Evolutionary conservation across 2,329 filamentous ascomycete species (phyloP), one percentile per base, ranked within the genome.

Genomic region (Penicillium capsulatum): DNA sequence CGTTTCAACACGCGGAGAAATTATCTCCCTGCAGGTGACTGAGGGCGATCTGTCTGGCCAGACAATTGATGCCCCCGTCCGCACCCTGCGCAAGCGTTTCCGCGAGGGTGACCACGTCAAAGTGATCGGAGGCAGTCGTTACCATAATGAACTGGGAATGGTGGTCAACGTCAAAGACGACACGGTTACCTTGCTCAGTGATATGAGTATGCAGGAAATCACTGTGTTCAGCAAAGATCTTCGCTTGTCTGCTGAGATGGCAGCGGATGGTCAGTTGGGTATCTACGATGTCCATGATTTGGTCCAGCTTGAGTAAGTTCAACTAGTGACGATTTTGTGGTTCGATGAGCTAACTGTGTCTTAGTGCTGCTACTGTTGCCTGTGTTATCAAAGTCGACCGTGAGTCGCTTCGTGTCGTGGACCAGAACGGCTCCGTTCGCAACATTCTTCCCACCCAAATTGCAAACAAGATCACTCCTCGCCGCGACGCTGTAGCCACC

Each of bases 171-270:
- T 96, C 51, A 84, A 81, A 34, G 88, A 94, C 44, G 92, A 98
- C 62, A 83, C 86, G 27, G 89, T 98, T 42, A 97, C 92, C 1
- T 73, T 98, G 50, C 73, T 98, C 50, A 95, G 87, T 33, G 92
- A 98, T 67, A 88, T 92, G 63, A 92, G 81, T 45, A 91, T 92
- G 66, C 82, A 83, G 36, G 92, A 98, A 63, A 89, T 98, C 53
- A 96, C 90, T 0, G 92, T 98, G 22, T 98, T 98, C 62, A 96
- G 91, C 71, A 96, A 94, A 64, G 92, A 98, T 69, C 70, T 98
- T 45, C 81, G 94, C 52, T 87, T 95, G 65, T 92, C 92, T 17
- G 88, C 87, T 39, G 92, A 97, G 60, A 88, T 89, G 53, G 90
- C 89, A 47, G 89, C 87, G 11, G 83, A 90, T 58, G 85, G 87